Base-by-base conservation (phyloP, 129 eudicot species). In the Dittrichia graveolens region DNA sequence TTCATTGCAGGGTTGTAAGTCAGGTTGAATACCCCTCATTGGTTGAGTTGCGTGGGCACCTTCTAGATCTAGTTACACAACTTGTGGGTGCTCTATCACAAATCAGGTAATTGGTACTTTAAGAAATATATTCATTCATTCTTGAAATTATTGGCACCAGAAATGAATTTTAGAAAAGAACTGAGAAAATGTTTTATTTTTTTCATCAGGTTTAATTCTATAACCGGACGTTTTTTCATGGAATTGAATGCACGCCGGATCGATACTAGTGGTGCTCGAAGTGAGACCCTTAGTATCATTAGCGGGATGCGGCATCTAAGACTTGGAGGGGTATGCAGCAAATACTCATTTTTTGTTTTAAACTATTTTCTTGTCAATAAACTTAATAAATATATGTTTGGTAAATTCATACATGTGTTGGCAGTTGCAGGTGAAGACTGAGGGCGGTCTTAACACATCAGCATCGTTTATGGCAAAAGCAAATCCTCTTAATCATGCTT, bases 391-490 rank as follows among this genome's bases (percentile, higher is more conserved):
- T 38, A 56, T 68, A 13, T 68, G 5, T 38, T 37, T 5, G 46
- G 35, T 9, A 44, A 59, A 11, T 42, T 8, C 8, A 38, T 62
- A 70, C 50, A 77, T 52, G 37, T 57, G 43, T 31, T 57, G 60
- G 46, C 56, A 71, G 31, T 69, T 83, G 34, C 67, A 92, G 97
- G 94, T 92, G 15, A 92, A 92, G 81, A 88, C 91, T 4, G 97
- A 92, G 85, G 91, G 96, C 69, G 89, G 94, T 65, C 78, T 92
- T 69, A 92, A 89, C 70, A 90, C 87, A 35, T 86, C 96, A 47
- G 94, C 96, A 34, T 89, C 97, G 37, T 92, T 92, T 89, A 76
- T 92, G 54, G 96, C 97, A 35, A 92, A 92, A 83, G 97, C 96
- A 39, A 92, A 92, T 75, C 96, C 97, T 74, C 87, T 89, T 52